Base-by-base conservation (phyloP, 306 rosid species). In the Prunus fruticosa region DNA sequence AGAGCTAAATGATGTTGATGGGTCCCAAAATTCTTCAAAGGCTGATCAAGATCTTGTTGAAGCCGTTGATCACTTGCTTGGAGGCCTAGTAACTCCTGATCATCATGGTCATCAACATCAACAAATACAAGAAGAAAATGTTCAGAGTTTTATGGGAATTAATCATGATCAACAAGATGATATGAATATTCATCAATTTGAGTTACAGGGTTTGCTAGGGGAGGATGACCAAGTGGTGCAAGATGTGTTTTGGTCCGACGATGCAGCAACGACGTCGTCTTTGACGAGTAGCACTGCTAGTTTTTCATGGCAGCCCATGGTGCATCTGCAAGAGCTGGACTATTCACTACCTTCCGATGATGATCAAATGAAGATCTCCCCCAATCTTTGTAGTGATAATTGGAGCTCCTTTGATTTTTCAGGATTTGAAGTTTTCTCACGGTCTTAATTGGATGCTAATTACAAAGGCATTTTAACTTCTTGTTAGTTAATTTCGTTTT, bases 351-450 rank as follows among this genome's bases (percentile, higher is more conserved):
- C 87, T 4, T 73, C 87, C 41, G 76, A 63, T 3, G 47, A 67
- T 28, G 78, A 54, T 79, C 79, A 79, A 18, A 66, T 80, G 56
- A 84, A 74, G n/a, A 14, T 74, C 67, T 71, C 85, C 13, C 38
- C 82, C 5, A 81, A 82, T 75, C 58, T 65, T 16, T 64, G 84
- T 2, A 67, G 5, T 14, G 90, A 87, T 32, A 74, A 46, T 56
- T 91, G 96, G 96, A 80, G 81, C 75, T 82, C 87, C 78, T 88
- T 85, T 19, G 97, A 91, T 82, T 75, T 86, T 78, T 81, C 92
- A 9, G 78, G 84, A 16, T 76, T 83, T 75, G 85, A 84, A 62
- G 57, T 78, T 32, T 84, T 88, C 87, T 76, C 92, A 34, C 73
- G 72, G 32, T 84, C 91, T 62, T 82, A 58, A 80, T 53, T 47